Evolutionary conservation across 2,329 filamentous ascomycete species (phyloP).

Genomic region (Eurotiales sp.): DNA sequence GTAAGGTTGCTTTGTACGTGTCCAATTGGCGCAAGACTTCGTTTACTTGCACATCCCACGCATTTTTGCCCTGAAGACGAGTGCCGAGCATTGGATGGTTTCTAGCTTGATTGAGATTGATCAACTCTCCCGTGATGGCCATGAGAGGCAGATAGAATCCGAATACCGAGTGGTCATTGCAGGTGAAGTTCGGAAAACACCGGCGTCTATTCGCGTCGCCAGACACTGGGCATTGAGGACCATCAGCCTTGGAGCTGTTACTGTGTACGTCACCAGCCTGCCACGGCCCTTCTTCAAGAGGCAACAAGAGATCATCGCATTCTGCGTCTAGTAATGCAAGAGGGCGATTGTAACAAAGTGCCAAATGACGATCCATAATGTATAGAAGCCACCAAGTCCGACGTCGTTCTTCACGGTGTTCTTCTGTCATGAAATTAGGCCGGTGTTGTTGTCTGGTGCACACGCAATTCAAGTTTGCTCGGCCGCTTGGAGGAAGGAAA

Average conservation of each 20-base stretch:
- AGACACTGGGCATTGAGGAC: slow-evolving; percentile 32
- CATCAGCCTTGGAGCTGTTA: slow-evolving; percentile 41
- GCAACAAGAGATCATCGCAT: slow-evolving; percentile 76
- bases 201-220: slow-evolving; percentile 45
- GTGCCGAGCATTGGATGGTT: slow-evolving; percentile 83
- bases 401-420: slow-evolving; percentile 83
- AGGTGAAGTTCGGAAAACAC: slow-evolving; percentile 76
- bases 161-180: slow-evolving; percentile 82
- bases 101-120: slow-evolving; percentile 82
- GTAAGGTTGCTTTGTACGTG: slow-evolving; percentile 73
- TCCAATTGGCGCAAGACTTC: slow-evolving; percentile 80
- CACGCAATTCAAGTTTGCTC: slow-evolving; percentile 33
- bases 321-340: slow-evolving; percentile 83
- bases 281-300: slow-evolving; percentile 84
- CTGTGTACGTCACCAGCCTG: slow-evolving; percentile 74
- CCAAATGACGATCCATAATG: slow-evolving; percentile 84
- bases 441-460: slow-evolving; percentile 26
- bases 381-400: slow-evolving; percentile 94
- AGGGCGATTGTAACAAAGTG: slow-evolving; percentile 87
- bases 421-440: slow-evolving; percentile 57
- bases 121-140: slow-evolving; percentile 87
- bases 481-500: slow-evolving; percentile 37
- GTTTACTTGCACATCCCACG: slow-evolving; percentile 74
- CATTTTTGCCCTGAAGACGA: slow-evolving; percentile 66
- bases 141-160: slow-evolving; percentile 92